These are phyloP conservation scores for Dicorynia guianensis DNA, from an alignment of 306 rosid genomes.

Conservation along the genomic window DNA sequence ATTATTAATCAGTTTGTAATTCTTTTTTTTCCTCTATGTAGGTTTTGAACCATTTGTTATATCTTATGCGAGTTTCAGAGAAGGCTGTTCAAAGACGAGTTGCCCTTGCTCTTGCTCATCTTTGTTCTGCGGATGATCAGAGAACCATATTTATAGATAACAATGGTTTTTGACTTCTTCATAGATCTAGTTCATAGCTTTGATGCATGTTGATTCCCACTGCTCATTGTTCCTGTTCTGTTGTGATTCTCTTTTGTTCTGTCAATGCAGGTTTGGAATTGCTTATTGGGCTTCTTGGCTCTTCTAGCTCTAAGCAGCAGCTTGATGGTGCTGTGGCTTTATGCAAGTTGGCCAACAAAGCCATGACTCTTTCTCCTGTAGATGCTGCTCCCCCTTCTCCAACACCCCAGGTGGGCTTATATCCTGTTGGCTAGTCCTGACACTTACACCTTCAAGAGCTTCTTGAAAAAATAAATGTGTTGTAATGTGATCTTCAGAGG, in stretches of 20 bases:
- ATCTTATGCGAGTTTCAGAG: conserved; percentile 89
- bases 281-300: conserved; percentile 88
- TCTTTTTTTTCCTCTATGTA: conserved; percentile 47
- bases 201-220: conserved; percentile 29
- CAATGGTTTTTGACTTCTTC: conserved; percentile 61
- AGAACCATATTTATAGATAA: conserved; percentile 80
- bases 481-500: conserved; percentile 23
- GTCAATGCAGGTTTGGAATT: conserved; percentile 80
- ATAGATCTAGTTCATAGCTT: conserved; percentile 27
- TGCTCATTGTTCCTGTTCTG: conserved; percentile 33
- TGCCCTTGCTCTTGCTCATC: conserved; percentile 98
- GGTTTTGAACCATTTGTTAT: conserved; percentile 89
- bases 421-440: conserved; percentile 24
- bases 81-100: conserved; percentile 81
- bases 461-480: not conserved
- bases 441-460: conserved; percentile 15
- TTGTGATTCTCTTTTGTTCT: conserved; percentile 40
- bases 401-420: conserved; percentile 81
- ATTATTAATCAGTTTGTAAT: conserved; percentile 36
- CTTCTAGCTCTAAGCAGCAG: conserved; percentile 75
- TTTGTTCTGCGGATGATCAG: conserved; percentile 83
- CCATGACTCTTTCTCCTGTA: conserved; percentile 73
- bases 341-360: conserved; percentile 88
- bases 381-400: conserved; percentile 99
- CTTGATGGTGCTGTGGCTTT: conserved; percentile 95